Conservation (phyloP, 225 moss, liverwort and hornwort genomes). For the Anthoceros angustus region DNA sequence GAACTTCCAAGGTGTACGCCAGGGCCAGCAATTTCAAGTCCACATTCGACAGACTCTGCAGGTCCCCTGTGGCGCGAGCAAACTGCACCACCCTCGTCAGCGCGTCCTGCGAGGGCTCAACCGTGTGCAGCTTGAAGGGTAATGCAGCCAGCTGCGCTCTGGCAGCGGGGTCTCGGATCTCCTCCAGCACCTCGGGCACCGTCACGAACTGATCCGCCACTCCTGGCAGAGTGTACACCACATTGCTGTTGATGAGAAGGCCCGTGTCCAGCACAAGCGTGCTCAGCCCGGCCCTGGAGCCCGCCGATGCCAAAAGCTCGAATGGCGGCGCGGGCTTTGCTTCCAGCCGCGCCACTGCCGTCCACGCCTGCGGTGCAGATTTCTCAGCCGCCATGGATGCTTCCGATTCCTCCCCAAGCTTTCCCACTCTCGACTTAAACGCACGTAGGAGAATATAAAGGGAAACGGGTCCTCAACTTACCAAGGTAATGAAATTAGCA, state of each 20-base stretch:
- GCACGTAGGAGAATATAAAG: too few relatives aligned
- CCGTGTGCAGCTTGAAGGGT: conserved; percentile 47
- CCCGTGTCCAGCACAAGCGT: conserved; percentile 82
- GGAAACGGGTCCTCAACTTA: too few relatives aligned
- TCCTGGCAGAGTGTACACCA: conserved; percentile 32
- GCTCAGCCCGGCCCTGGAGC: conserved; percentile 54
- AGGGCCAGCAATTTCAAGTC: conserved; percentile 83
- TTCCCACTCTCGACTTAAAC: too few relatives aligned
- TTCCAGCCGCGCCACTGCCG: conserved; percentile 70
- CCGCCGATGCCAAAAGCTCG: conserved; percentile 32
- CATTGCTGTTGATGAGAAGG: conserved; percentile 63
- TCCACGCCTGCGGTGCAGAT: conserved; percentile 26
- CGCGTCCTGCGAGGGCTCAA: conserved; percentile 70
- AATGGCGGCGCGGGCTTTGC: conserved; percentile 28
- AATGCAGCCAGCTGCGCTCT: conserved; percentile 68
- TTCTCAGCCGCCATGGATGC: too few relatives aligned
- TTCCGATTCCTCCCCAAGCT: too few relatives aligned
- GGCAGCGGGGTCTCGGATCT: conserved; percentile 76
- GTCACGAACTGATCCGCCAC: conserved; percentile 68
- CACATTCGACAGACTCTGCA: conserved; percentile 68
- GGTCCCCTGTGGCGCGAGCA: conserved; percentile 76
- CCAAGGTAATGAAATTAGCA: too few relatives aligned
- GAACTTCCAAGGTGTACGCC: conserved; percentile 54
- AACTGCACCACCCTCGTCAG: conserved; percentile 64
- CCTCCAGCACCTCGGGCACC: conserved; percentile 58